Base-by-base conservation (phyloP, 2,329 filamentous ascomycete genomes). In the Leptographium procerum region DNA sequence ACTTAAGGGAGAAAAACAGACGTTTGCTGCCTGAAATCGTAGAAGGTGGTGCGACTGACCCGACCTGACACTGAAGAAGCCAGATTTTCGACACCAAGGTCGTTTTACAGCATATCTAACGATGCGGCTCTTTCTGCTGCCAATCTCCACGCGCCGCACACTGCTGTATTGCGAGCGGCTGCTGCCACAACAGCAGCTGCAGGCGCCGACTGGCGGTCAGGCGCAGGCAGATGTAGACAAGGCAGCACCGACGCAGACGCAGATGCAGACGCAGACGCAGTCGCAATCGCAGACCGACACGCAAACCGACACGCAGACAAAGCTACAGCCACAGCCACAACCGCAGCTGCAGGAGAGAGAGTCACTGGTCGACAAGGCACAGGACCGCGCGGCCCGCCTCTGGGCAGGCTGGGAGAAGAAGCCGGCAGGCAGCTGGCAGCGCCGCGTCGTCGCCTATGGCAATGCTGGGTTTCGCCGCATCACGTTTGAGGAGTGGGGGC, bases 401-500 rank as follows among this genome's bases (percentile, higher is more conserved):
- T 97, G 92, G 92, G 81, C 88, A 4, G 75, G 77, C 60, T 97
- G 92, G 91, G 94, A 97, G 72, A 84, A 87, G 70, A 87, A 86
- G 64, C 85, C 91, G 22, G 78, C 78, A 51, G 88, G 89, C 57
- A 62, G 48, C 22, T 97, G 94, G 94, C 90, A 96, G 77, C 90
- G 87, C 69, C 84, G 84, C 65, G 79, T 96, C 24, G 92, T 94
- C 56, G 79, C 81, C 60, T 95, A 92, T 71, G 94, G 94, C 58
- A 96, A 99, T 73, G 77, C 84, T 54, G 84, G 89, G 19, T 82
- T 99, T 61, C 85, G 89, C 66, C 84, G 89, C 62, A 95, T 99
- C 66, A 89, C 94, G 3, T 96, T 89, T 70, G 89, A 97, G 73
- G 94, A 99, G 85, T 99, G 94, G 94, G 91, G 89, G 0, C 79